A percentile compares a stretch with the other conserved stretches of the same genome.
phyloP scores from a whole-genome alignment of 2,329 filamentous ascomycete genomes.

The Drechslera avenae region DNA sequence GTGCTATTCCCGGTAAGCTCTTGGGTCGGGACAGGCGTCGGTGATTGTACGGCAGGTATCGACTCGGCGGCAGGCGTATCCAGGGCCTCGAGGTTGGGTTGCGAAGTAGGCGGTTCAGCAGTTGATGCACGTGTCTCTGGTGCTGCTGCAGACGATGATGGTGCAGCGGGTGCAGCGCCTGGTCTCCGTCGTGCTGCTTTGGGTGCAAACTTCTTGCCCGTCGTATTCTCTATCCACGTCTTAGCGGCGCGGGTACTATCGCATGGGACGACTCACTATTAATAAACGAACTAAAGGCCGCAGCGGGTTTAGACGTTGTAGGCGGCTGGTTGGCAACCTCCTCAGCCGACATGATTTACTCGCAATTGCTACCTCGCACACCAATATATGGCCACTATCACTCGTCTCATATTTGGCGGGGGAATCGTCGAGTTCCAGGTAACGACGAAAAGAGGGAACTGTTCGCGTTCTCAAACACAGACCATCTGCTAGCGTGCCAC shows the following conservation, averaged over 20 bases:
- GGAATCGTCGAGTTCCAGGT: not conserved
- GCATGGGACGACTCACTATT: slow-evolving; percentile 31
- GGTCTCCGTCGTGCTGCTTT: slow-evolving; percentile 54
- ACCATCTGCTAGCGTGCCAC: slow-evolving; percentile 14
- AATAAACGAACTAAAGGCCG: slow-evolving; percentile 38
- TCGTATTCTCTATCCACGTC: slow-evolving; percentile 44
- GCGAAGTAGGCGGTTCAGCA: slow-evolving; percentile 18
- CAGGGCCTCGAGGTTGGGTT: slow-evolving; percentile 11
- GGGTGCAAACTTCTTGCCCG: slow-evolving; percentile 56
- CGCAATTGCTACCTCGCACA: not conserved
- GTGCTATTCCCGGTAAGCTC: slow-evolving; percentile 15
- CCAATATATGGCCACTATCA: not conserved
- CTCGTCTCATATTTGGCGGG: slow-evolving; percentile 3
- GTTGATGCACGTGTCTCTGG: slow-evolving; percentile 19
- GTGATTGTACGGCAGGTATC: slow-evolving; percentile 21
- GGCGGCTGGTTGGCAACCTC: slow-evolving; percentile 21
- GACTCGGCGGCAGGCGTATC: slow-evolving; percentile 18
- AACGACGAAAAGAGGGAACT: not conserved
- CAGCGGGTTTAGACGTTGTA: slow-evolving; percentile 19
- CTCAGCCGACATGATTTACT: slow-evolving; percentile 36
- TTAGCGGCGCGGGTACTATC: slow-evolving; percentile 22
- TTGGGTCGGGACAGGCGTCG: slow-evolving; percentile 35
- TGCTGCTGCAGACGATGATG: not conserved
- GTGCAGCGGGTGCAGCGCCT: slow-evolving; percentile 34
- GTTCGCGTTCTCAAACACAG: slow-evolving; percentile 13